Percentiles rank a stretch among this genome's conserved stretches.
Conservation (phyloP, 495 filamentous ascomycete species). For the Neurospora sp. region DNA sequence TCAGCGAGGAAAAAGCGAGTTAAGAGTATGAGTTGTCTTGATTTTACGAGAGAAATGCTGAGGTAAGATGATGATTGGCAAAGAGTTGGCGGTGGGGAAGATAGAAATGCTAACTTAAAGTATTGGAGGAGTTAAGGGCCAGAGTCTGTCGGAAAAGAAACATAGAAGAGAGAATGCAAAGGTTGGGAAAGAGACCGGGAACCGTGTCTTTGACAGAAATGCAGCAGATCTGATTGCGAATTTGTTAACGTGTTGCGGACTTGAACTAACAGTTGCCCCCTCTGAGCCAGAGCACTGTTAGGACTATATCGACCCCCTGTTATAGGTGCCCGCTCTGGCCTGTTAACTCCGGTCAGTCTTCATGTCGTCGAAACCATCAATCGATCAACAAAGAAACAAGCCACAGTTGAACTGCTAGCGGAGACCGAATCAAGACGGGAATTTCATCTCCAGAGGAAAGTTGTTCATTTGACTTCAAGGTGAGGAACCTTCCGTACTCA, state of each 20-base stretch:
- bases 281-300: not conserved
- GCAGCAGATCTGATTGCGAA: not conserved
- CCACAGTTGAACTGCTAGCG: not conserved
- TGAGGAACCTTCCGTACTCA: not conserved
- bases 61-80: not conserved
- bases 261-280: not conserved
- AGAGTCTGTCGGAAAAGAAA: not conserved
- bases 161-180: not conserved
- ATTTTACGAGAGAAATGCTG: not conserved
- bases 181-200: not conserved
- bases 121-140: not conserved
- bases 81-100: not conserved
- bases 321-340: not conserved
- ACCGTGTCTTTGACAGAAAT: not conserved
- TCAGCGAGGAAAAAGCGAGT: not conserved
- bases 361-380: not conserved
- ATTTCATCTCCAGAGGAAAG: not conserved
- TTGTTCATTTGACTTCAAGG: not conserved
- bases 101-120: not conserved
- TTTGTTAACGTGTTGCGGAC: not conserved
- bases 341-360: not conserved
- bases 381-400: not conserved
- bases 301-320: not conserved
- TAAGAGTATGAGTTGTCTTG: not conserved
- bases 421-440: not conserved